phyloP scores from a whole-genome alignment of 208 protist species.

The Trypanosoma vivax region DNA sequence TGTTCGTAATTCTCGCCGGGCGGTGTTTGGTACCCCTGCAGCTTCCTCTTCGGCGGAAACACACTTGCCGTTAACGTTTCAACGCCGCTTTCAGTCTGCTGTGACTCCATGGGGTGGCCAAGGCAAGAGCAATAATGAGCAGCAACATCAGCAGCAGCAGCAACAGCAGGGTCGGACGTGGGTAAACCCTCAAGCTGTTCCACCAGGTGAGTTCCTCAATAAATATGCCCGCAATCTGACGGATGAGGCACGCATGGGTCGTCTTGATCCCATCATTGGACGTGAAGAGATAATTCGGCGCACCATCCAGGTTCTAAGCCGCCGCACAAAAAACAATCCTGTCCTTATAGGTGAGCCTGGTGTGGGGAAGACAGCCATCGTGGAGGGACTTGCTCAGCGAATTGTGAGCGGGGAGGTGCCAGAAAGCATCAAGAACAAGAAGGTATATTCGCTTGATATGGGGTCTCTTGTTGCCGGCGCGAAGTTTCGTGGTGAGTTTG shows the following conservation, averaged over 20 bases:
- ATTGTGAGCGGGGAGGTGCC: conserved; percentile 92
- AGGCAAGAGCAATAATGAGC: background rate
- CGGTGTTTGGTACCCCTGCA: background rate
- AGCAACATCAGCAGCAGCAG: conserved; percentile 23
- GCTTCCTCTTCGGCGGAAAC: background rate
- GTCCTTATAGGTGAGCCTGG: conserved; percentile 97
- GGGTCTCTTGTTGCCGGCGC: conserved; percentile 98
- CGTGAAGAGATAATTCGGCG: conserved; percentile 98
- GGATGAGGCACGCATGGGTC: conserved; percentile 86
- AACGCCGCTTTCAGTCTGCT: conserved; percentile 27
- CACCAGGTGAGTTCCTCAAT: conserved; percentile 86
- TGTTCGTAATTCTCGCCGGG: no score
- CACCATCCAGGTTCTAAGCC: conserved; percentile 93
- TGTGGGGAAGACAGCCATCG: conserved; percentile 91
- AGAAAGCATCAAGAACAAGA: conserved; percentile 79
- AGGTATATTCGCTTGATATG: conserved; percentile 96
- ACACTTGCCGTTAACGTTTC: background rate
- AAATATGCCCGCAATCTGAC: conserved; percentile 97
- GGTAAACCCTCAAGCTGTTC: conserved; percentile 86
- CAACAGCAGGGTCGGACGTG: conserved; percentile 70
- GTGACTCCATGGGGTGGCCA: conserved; percentile 48
- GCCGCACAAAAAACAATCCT: conserved; percentile 99
- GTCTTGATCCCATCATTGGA: conserved; percentile 98
- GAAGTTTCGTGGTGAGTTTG: conserved; percentile 99
- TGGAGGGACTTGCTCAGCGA: conserved; percentile 90